Percentiles rank a stretch among this genome's conserved stretches.
Conservation (phyloP, 352 stramenopile species). For the Thraustochytrium sp. region DNA sequence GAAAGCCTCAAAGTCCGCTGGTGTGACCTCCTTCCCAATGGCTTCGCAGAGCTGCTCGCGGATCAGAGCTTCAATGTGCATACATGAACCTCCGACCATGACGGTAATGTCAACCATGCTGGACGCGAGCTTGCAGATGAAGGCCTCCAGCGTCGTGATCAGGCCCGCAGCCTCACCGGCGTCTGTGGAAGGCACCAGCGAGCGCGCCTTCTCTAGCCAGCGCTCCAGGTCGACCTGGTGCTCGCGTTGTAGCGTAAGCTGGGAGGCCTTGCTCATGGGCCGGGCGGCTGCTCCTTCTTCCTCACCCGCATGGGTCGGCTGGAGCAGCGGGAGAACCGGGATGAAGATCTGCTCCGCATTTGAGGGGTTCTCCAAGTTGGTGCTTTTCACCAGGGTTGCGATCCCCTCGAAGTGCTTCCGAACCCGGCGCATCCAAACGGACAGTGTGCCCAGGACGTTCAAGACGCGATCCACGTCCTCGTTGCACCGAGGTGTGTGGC, state of each 20-base stretch:
- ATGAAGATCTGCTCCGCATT: background rate
- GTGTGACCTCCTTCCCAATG: conserved; percentile 55
- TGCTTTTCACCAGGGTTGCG: background rate
- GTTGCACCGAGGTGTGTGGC: conserved; percentile 42
- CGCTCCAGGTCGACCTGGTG: background rate
- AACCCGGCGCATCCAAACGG: background rate
- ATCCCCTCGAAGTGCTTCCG: background rate
- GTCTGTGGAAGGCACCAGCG: conserved; percentile 42
- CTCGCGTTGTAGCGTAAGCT: background rate
- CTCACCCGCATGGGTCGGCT: background rate
- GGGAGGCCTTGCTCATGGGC: background rate
- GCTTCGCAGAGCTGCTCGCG: conserved; percentile 54
- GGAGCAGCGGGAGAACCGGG: background rate
- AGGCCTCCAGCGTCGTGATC: background rate
- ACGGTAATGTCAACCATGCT: background rate
- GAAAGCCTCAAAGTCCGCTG: conserved; percentile 55
- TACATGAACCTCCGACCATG: background rate
- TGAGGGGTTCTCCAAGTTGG: background rate
- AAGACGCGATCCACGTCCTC: conserved; percentile 33
- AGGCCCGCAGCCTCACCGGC: background rate
- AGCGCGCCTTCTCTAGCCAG: background rate
- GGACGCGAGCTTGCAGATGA: background rate
- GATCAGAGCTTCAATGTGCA: conserved; percentile 47
- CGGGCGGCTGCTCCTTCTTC: background rate
- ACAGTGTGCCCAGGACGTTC: background rate